Base-by-base conservation (phyloP, 306 rosid genomes). In the Gillenia trifoliata region DNA sequence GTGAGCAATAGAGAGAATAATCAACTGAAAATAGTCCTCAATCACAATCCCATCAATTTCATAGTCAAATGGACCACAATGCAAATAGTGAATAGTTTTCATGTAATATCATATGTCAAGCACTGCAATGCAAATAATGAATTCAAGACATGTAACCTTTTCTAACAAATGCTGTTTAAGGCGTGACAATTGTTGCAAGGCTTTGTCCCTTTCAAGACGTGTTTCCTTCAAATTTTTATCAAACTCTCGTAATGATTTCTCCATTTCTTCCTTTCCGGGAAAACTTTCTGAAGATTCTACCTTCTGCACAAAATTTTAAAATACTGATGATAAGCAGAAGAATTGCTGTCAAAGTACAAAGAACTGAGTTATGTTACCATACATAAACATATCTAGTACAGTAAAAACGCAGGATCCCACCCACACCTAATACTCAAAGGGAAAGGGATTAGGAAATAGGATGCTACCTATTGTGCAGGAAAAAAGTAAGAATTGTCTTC, bases 151-250 rank as follows among this genome's bases (percentile, higher is more conserved):
- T 31, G 76, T 41, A 79, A 94, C 99, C 99, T 95, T 95, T 77
- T 95, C 96, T 77, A 95, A 78, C 77, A 95, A 88, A 86, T 95
- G 99, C 72, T 95, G 99, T 83, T 95, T 95, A 81, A 95, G 99
- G 55, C 98, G 98, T 52, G 90, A 63, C 89, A 95, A 80, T 72
- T 88, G 79, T 64, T 88, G 99, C 75, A 85, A 52, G 59, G 91
- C 92, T 81, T 85, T 95, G 81, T 95, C 98, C 88, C 85, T 92
- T 71, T 89, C 95, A 73, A 30, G 78, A n/a, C 78, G 84, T 34
- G 89, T 74, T 78, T 88, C 94, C 86, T 84, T 87, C 81, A 92
- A 82, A 75, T 92, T 97, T 69, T 83, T 81, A 73, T 86, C 82
- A 67, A 86, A 75, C 76, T 85, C 88, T 78, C 79, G 87, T 80